These are phyloP conservation scores for Deuterostichococcus epilithicus DNA, from an alignment of 139 green algal genomes.

Conservation along the genomic window DNA sequence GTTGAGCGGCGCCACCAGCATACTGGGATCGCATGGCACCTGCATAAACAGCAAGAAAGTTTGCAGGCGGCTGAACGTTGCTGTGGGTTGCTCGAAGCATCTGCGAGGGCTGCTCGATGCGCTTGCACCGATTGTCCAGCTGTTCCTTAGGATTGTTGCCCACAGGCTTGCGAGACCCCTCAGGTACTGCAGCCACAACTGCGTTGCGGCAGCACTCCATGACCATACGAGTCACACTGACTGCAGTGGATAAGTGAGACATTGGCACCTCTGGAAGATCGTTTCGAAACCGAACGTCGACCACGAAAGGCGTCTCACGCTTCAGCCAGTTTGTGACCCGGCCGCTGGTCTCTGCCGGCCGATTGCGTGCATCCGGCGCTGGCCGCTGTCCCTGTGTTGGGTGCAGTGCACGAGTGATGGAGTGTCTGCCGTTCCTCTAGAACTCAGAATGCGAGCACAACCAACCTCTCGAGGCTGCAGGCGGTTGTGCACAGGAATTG, in stretches of 20 bases:
- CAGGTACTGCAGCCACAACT: too few species aligned
- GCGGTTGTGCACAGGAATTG: too few species aligned
- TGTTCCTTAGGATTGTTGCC: neutral
- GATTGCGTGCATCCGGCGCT: neutral
- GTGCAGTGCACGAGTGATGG: too few species aligned
- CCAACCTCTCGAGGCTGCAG: too few species aligned
- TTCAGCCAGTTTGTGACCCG: constrained; percentile 8
- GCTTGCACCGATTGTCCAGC: too few species aligned
- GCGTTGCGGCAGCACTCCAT: too few species aligned
- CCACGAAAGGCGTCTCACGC: constrained; percentile 54
- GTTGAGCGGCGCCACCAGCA: constrained; percentile 52
- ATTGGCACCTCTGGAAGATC: constrained; percentile 54
- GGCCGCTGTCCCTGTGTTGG: neutral
- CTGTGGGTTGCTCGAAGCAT: neutral
- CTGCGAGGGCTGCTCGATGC: too few species aligned
- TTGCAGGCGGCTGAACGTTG: neutral
- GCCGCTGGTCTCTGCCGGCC: neutral
- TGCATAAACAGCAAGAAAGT: constrained; percentile 13
- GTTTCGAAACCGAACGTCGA: constrained; percentile 59
- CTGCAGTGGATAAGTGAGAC: neutral
- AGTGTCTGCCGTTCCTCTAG: too few species aligned
- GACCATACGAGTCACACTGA: neutral
- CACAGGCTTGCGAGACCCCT: neutral
- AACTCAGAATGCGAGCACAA: too few species aligned
- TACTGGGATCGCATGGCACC: constrained; percentile 69